phyloP scores from a whole-genome alignment of 2,329 filamentous ascomycete genomes.

The Tolypocladium inflatum region DNA sequence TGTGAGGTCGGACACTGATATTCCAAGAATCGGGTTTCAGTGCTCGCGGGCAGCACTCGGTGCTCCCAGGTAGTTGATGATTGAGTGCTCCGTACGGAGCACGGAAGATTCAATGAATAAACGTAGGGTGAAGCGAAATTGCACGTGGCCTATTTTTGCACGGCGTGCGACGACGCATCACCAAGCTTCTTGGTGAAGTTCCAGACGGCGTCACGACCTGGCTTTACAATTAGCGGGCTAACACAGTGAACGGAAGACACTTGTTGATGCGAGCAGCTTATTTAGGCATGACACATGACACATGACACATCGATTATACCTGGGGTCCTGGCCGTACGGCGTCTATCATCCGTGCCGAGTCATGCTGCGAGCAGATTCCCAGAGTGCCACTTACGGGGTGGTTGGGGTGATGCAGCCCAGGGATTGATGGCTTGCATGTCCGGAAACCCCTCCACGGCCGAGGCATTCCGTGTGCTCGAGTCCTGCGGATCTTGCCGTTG shows the following conservation, averaged over 20 bases:
- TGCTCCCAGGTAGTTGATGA: neutral
- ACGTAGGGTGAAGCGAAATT: neutral
- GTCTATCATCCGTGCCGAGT: neutral
- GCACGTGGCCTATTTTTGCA: neutral
- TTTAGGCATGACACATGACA: neutral
- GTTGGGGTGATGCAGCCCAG: neutral
- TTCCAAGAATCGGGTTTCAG: neutral
- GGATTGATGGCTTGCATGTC: neutral
- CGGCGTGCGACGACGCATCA: neutral
- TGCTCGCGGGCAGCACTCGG: neutral
- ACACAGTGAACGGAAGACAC: neutral
- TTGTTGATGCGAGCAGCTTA: neutral
- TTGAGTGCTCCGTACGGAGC: neutral
- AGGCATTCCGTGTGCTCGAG: neutral
- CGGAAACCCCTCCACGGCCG: neutral
- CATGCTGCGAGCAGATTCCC: neutral
- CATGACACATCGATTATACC: neutral
- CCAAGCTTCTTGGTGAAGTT: neutral
- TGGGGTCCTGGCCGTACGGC: neutral
- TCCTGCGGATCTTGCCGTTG: neutral
- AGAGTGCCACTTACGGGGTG: neutral
- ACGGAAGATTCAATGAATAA: neutral
- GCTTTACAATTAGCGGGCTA: neutral
- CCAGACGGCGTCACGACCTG: neutral
- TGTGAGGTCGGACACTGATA: neutral